Evolutionary conservation across 441 rosid genomes (phyloP).

Genomic region (Gossypium davidsonii): DNA sequence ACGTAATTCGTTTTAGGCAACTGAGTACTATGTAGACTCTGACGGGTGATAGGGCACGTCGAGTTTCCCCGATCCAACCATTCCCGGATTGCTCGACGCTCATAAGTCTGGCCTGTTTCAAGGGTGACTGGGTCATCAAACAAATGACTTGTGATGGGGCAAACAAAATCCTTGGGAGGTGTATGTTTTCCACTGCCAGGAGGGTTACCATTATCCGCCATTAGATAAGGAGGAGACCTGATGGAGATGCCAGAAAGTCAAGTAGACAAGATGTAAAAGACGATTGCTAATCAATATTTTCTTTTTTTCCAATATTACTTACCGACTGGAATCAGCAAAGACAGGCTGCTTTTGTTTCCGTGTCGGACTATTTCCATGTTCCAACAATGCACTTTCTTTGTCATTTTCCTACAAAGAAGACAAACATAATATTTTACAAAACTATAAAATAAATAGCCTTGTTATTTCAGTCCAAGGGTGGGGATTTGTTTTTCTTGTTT

Average conservation of each 20-base stretch:
- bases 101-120: slow-evolving; percentile 82
- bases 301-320: slow-evolving; percentile 16
- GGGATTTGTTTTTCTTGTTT: slow-evolving; percentile 19
- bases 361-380: slow-evolving; percentile 22
- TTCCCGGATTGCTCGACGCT: slow-evolving; percentile 61
- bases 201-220: slow-evolving; percentile 40
- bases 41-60: slow-evolving; percentile 71
- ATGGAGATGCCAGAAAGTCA: slow-evolving; percentile 20
- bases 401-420: slow-evolving; percentile 43
- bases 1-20: slow-evolving; percentile 67
- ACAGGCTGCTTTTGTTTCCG: slow-evolving; percentile 30
- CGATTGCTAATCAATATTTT: slow-evolving; percentile 4
- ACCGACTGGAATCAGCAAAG: slow-evolving; percentile 41
- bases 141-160: slow-evolving; percentile 61
- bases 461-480: slow-evolving; percentile 28
- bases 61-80: slow-evolving; percentile 70
- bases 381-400: slow-evolving; percentile 30
- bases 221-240: slow-evolving; percentile 34
- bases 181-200: slow-evolving; percentile 40
- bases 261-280: slow-evolving; percentile 15
- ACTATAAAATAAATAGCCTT: slow-evolving; percentile 21
- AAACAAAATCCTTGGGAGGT: slow-evolving; percentile 65
- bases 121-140: slow-evolving; percentile 71
- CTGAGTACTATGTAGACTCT: slow-evolving; percentile 41
- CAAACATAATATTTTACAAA: slow-evolving; percentile 13